Evolutionary conservation across 2,329 filamentous ascomycete species (phyloP).

Genomic region (Coniochaeta ligniaria): DNA sequence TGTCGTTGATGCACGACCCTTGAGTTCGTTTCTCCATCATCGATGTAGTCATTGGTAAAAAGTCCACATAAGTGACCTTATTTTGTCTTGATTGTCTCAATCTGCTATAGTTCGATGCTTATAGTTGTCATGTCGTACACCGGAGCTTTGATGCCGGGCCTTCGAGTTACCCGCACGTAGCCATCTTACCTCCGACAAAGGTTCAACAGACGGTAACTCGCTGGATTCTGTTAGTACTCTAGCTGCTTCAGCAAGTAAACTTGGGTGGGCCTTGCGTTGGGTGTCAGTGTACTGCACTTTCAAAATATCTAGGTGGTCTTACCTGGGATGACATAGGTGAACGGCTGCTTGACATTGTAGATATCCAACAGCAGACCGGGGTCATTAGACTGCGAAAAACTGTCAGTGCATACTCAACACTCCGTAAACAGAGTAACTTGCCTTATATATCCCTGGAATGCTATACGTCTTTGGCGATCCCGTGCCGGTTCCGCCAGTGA

Average conservation of each 20-base stretch:
- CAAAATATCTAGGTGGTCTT: background rate
- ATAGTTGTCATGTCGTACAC: too few species aligned
- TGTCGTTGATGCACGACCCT: background rate
- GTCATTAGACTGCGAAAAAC: conserved; percentile 18
- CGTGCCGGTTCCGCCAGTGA: conserved; percentile 23
- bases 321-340: conserved; percentile 24
- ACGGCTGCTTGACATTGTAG: conserved; percentile 22
- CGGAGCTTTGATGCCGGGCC: too few species aligned
- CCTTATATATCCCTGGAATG: conserved; percentile 29
- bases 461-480: conserved; percentile 23
- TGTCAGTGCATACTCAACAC: background rate
- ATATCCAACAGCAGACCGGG: conserved; percentile 28
- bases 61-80: too few species aligned
- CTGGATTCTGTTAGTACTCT: too few species aligned
- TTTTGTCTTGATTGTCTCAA: too few species aligned
- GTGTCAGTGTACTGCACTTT: background rate
- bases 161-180: too few species aligned
- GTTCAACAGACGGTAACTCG: too few species aligned
- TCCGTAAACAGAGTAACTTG: conserved; percentile 5
- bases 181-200: too few species aligned
- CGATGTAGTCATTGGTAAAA: too few species aligned
- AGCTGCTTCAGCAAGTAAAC: conserved; percentile 5
- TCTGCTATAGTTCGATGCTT: too few species aligned
- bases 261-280: conserved; percentile 5
- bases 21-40: too few species aligned